Conservation (phyloP, 352 stramenopile genomes). For the Phytophthora rubi region DNA sequence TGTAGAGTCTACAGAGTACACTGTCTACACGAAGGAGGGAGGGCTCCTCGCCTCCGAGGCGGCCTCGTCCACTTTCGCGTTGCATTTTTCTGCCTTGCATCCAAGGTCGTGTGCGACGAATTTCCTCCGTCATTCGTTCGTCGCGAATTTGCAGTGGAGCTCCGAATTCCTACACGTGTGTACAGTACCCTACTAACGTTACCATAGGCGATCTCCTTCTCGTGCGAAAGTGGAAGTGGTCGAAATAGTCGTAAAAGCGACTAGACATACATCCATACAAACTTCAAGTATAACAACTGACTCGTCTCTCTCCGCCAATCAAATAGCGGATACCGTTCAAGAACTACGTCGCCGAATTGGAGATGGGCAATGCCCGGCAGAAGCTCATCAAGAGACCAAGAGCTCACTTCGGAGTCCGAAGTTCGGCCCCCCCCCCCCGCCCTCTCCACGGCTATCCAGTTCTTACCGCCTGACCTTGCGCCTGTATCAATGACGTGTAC, state of each 20-base stretch:
- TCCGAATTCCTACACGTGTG: neutral
- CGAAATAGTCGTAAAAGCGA: conserved; percentile 16
- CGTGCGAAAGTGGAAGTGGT: neutral
- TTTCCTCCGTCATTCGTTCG: conserved; percentile 11
- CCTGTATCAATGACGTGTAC: conserved; percentile 26
- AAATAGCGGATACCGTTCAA: conserved; percentile 20
- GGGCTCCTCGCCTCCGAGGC: neutral
- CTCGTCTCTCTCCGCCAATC: conserved; percentile 3
- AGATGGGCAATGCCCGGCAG: neutral
- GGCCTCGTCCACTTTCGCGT: neutral
- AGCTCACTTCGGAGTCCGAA: neutral
- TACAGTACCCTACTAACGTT: neutral
- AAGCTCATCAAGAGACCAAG: neutral
- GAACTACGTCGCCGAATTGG: neutral
- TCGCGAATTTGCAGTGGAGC: conserved; percentile 12
- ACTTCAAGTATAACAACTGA: conserved; percentile 16
- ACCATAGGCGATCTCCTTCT: neutral
- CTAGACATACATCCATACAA: conserved; percentile 6
- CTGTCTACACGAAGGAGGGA: neutral
- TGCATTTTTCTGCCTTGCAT: conserved; percentile 1
- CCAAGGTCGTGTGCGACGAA: neutral
- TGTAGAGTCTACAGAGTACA: too few relatives aligned
- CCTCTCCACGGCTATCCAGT: conserved; percentile 32
- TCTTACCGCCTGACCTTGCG: conserved; percentile 18
- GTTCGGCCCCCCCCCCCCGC: neutral